Evolutionary conservation across 2,329 filamentous ascomycete genomes (phyloP), one percentile per base, ranked within the genome.

Genomic region (Aspergillus proliferans): DNA sequence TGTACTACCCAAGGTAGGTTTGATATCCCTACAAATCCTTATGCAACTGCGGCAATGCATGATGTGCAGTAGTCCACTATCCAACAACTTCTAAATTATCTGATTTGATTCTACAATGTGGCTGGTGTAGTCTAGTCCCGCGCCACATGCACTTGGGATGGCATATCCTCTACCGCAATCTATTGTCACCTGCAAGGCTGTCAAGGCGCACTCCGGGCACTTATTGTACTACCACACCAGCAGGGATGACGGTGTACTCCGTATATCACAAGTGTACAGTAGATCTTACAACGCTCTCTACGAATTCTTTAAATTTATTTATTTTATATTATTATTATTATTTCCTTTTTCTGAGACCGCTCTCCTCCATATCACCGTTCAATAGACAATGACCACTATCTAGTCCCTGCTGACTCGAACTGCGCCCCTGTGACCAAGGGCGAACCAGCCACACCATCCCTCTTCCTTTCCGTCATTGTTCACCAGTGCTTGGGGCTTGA

Each of bases 351-450:
- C 2, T 30, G 12, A 30, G 26, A 30, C 26, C 26, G 26, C 10
- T 30, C 9, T 30, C 6, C 14, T 36, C 34, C 34, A 36, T 18
- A 36, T 36, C 34, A 36, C 6, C 2, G 15, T n/a, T 36, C 34
- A n/a, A 36, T 18, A 36, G 8, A 36, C n/a, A 36, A 18, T 36
- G 14, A 36, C 34, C 34, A 36, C n/a, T 4, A 36, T 36, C 34
- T 6, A 36, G 26, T 30, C 47, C 51, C 58, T 49, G 57, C 58
- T 63, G 60, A 63, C 58, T 57, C 46, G 19, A 14, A 45, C 52
- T 58, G 52, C 47, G 52, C 57, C 52, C 54, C 49, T 52, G 57
- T 61, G 58, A 61, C 56, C 47, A 39, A 30, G 33, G 14, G n/a
- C 34, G 15, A n/a, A 53, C 47, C 48, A 54, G 44, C 51, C 52